A percentile compares a stretch with the other conserved stretches of the same genome.
Evolutionary conservation across 768 basidiomycete species (phyloP).

Genomic region (Sporobolomyces pararoseus): DNA sequence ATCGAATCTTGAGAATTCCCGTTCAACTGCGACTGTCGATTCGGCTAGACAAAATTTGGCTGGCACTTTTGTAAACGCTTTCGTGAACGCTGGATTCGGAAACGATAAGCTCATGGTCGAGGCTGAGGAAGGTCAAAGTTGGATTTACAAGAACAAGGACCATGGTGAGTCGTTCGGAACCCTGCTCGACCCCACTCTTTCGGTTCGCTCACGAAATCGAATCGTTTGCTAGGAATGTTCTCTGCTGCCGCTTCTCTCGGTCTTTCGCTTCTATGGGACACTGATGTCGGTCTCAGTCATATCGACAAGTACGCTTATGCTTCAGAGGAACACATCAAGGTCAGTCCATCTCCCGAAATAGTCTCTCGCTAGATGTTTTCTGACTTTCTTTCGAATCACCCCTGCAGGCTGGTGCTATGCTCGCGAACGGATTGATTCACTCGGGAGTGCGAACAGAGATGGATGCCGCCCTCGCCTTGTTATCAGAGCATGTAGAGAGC

Average conservation of each 20-base stretch:
- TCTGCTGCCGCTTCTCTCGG: constrained; percentile 93
- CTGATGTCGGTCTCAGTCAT: constrained; percentile 84
- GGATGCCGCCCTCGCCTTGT: constrained; percentile 83
- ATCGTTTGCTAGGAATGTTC: constrained; percentile 68
- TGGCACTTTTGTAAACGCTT: constrained; percentile 96
- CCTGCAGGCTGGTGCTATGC: constrained; percentile 75
- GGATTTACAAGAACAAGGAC: constrained; percentile 99
- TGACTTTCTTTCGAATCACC: neutral
- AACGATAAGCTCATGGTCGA: constrained; percentile 98
- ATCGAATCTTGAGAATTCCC: constrained; percentile 83
- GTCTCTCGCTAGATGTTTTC: neutral
- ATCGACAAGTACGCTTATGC: constrained; percentile 98
- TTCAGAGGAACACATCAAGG: constrained; percentile 92
- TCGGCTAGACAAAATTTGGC: constrained; percentile 92
- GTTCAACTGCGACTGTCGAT: constrained; percentile 75
- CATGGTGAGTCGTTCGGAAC: constrained; percentile 76
- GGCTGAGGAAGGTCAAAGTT: constrained; percentile 91
- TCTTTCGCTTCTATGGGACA: constrained; percentile 89
- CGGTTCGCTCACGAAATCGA: neutral
- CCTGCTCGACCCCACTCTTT: neutral
- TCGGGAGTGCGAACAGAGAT: constrained; percentile 84
- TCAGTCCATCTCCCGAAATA: constrained; percentile 44
- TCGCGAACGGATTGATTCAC: constrained; percentile 90
- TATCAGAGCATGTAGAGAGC: constrained; percentile 84
- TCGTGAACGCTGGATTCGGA: constrained; percentile 96